Evolutionary conservation across 1,139 yeast species (phyloP).

Genomic region (Blastobotrys raffinosifermentans): DNA sequence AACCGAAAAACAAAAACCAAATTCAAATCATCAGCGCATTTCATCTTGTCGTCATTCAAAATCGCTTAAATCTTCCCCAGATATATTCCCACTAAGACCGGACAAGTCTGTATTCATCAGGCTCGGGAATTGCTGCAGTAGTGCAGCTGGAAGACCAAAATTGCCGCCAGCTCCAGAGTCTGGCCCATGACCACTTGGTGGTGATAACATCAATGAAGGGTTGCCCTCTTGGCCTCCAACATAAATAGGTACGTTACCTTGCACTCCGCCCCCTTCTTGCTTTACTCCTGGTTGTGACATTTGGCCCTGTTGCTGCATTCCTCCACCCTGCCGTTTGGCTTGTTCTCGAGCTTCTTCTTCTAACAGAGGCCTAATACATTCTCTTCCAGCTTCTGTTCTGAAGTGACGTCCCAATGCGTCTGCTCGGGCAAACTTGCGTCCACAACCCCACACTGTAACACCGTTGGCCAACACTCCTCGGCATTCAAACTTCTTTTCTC

Average conservation of each 20-base stretch:
- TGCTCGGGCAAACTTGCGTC: conserved; percentile 87
- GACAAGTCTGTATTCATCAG: conserved; percentile 15
- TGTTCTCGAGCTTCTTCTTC: conserved; percentile 52
- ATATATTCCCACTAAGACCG: background rate
- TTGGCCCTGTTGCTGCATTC: too few species aligned
- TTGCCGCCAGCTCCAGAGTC: conserved; percentile 4
- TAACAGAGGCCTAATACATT: conserved; percentile 67
- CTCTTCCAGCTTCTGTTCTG: conserved; percentile 87
- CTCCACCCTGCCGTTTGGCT: background rate
- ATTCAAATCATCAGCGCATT: conserved; percentile 1
- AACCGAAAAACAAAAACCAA: conserved; percentile 4
- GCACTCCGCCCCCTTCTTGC: background rate
- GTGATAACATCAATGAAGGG: conserved; percentile 20
- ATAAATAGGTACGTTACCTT: conserved; percentile 11
- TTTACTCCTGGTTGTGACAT: too few species aligned
- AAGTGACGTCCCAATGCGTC: conserved; percentile 94
- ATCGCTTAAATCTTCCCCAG: conserved; percentile 1
- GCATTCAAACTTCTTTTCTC: conserved; percentile 84
- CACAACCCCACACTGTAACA: conserved; percentile 75
- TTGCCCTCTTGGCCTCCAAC: conserved; percentile 19
- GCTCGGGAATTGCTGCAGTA: conserved; percentile 22
- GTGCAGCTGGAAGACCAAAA: conserved; percentile 16
- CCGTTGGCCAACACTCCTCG: conserved; percentile 65
- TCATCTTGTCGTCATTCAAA: background rate
- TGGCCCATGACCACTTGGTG: conserved; percentile 14